phyloP scores from a whole-genome alignment of 345 rosid species.

The Arabidopsis arenosa region DNA sequence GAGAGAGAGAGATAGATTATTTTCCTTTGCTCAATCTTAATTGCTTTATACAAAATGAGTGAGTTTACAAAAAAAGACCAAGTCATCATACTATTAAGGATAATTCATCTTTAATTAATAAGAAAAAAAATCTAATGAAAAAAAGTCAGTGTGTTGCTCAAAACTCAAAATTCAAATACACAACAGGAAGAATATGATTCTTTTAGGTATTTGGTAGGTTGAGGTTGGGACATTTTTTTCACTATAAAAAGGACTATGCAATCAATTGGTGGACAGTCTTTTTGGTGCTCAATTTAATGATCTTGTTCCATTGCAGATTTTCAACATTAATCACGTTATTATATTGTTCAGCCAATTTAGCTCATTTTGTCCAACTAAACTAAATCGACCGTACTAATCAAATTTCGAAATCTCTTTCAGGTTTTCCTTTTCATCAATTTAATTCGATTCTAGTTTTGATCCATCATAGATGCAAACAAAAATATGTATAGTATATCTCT shows the following conservation, averaged over 20 bases:
- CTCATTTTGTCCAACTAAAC: constrained; percentile 3
- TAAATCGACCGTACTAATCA: background rate
- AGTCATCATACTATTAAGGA: background rate
- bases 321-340: background rate
- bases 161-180: background rate
- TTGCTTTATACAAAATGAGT: background rate
- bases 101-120: background rate
- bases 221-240: background rate
- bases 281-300: background rate
- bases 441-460: background rate
- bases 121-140: background rate
- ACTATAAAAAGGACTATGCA: constrained; percentile 5
- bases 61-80: background rate
- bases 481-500: background rate
- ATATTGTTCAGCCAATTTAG: background rate
- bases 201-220: background rate
- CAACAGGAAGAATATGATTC: constrained; percentile 9
- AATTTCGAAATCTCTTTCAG: constrained; percentile 1
- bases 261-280: constrained; percentile 7
- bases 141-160: background rate
- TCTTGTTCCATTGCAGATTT: background rate
- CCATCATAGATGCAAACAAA: background rate
- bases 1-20: constrained; percentile 2
- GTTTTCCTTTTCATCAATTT: background rate
- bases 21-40: constrained; percentile 10